Evolutionary conservation across 2,329 filamentous ascomycete genomes (phyloP).

Genomic region (Phialocephala sp.): DNA sequence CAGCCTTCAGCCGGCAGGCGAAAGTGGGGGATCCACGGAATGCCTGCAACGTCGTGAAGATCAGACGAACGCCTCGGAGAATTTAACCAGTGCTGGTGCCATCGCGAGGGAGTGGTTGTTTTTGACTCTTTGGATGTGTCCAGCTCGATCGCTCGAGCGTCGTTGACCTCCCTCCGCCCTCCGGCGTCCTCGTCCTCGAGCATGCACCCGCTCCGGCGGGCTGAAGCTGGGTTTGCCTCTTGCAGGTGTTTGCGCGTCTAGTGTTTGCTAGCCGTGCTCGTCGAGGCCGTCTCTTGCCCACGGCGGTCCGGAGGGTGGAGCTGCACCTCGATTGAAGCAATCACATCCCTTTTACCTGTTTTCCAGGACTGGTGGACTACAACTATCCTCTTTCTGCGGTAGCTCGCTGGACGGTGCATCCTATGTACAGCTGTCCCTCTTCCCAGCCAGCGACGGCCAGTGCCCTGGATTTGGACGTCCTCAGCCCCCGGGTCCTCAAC

Average conservation of each 20-base stretch:
- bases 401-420: background rate
- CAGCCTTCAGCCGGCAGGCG: constrained; percentile 9
- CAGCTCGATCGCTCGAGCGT: too few species aligned
- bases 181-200: background rate
- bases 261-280: background rate
- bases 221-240: constrained; percentile 6
- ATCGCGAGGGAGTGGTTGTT: too few species aligned
- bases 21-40: constrained; percentile 24
- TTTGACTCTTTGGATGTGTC: too few species aligned
- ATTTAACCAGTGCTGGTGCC: background rate
- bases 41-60: background rate
- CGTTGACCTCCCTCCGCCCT: too few species aligned
- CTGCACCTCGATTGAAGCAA: background rate
- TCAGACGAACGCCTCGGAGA: background rate
- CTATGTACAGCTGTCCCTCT: background rate
- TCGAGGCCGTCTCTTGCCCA: background rate
- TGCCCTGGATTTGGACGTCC: too few species aligned
- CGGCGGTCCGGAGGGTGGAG: background rate
- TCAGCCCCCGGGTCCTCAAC: too few species aligned
- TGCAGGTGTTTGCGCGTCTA: background rate
- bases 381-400: background rate
- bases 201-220: background rate
- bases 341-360: background rate
- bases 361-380: background rate
- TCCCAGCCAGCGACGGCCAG: too few species aligned